phyloP scores from a whole-genome alignment of 768 basidiomycete species.

The Pleurotus sapidus region DNA sequence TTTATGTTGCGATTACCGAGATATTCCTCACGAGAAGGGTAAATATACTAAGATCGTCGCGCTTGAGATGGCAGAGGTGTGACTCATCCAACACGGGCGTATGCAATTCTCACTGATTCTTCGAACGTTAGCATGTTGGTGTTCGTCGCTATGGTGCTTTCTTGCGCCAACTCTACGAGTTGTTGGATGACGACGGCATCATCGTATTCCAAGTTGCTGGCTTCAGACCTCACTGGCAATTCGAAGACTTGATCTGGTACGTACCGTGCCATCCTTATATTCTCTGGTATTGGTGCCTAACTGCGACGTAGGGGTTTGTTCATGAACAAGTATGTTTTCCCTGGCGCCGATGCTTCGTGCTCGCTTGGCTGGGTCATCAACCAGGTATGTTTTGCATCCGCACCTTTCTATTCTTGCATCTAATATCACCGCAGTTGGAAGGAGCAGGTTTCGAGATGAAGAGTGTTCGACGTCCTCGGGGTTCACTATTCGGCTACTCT shows the following conservation, averaged over 20 bases:
- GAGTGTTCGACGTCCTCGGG: constrained; percentile 93
- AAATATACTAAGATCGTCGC: constrained; percentile 93
- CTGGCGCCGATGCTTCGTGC: constrained; percentile 95
- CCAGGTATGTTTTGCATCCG: constrained; percentile 28
- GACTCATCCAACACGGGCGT: constrained; percentile 9
- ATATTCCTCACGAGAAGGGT: constrained; percentile 73
- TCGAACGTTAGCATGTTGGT: constrained; percentile 74
- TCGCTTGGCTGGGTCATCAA: constrained; percentile 93
- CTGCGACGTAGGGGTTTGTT: constrained; percentile 70
- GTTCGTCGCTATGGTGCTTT: constrained; percentile 88
- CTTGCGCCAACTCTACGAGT: constrained; percentile 87
- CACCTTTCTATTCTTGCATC: neutral
- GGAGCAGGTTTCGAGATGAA: constrained; percentile 95
- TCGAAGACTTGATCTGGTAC: constrained; percentile 94
- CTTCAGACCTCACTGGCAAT: constrained; percentile 94
- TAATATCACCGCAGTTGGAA: constrained; percentile 56
- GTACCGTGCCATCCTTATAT: constrained; percentile 10
- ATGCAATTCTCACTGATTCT: neutral
- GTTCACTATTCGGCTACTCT: constrained; percentile 95
- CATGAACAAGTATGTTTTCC: constrained; percentile 99
- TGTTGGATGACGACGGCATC: constrained; percentile 91
- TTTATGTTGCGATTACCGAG: constrained; percentile 90
- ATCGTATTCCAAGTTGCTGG: constrained; percentile 99
- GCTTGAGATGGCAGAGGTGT: constrained; percentile 96
- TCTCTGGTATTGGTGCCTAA: neutral